A percentile compares a stretch with the other conserved stretches of the same genome.
Conservation (phyloP, 768 basidiomycete genomes). For the Pisolithus tinctorius region DNA sequence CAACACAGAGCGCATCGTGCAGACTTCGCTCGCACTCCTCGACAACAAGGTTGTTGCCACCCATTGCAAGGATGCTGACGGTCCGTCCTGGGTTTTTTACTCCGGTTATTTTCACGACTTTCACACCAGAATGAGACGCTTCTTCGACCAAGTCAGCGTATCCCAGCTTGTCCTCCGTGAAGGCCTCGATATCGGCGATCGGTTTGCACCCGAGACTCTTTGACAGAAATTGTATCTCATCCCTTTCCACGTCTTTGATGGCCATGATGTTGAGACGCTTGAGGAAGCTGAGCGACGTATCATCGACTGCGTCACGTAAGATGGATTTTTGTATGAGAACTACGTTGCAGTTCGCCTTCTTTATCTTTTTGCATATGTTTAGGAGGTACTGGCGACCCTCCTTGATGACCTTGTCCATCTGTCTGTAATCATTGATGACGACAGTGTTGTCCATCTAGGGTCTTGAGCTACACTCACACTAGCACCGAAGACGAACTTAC, state of each 20-base stretch:
- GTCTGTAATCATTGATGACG: conserved; percentile 97
- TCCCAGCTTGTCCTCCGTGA: conserved; percentile 96
- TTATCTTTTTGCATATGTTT: conserved; percentile 98
- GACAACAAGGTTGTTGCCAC: conserved; percentile 84
- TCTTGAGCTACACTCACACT: background rate
- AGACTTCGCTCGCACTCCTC: conserved; percentile 97
- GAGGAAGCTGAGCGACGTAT: conserved; percentile 94
- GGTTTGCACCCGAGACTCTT: conserved; percentile 95
- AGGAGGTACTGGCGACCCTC: conserved; percentile 97
- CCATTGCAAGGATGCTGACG: conserved; percentile 92
- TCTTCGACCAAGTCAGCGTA: conserved; percentile 96
- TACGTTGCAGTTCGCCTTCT: conserved; percentile 99
- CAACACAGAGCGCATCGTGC: conserved; percentile 98
- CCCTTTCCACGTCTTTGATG: conserved; percentile 96
- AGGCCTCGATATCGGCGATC: conserved; percentile 94
- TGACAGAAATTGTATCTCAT: conserved; percentile 95
- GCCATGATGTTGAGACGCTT: conserved; percentile 94
- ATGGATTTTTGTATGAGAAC: conserved; percentile 99
- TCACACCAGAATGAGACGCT: conserved; percentile 69
- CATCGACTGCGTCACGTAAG: conserved; percentile 97
- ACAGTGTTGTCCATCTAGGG: conserved; percentile 98
- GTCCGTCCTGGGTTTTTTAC: conserved; percentile 93
- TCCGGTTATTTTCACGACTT: conserved; percentile 92
- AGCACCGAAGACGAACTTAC: conserved; percentile 41
- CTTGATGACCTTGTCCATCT: conserved; percentile 99